Base-by-base conservation (phyloP, 2,329 filamentous ascomycete genomes). In the Fusarium neocosmosporiellum region DNA sequence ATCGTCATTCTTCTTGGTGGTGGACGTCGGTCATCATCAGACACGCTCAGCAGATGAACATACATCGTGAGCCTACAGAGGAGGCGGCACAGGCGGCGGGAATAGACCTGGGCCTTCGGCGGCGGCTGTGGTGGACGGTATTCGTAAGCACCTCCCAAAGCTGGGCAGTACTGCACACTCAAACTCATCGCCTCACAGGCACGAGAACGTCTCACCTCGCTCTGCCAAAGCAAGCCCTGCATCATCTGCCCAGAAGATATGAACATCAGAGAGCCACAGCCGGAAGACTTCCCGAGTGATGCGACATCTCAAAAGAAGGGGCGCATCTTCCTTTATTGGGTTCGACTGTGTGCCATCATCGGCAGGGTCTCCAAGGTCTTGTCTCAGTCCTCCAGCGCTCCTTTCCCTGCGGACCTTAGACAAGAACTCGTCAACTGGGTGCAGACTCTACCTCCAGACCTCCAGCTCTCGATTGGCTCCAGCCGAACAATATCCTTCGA, bases 21-120 rank as follows among this genome's bases (percentile, higher is more conserved):
- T 85, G 84, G 84, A 85, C 83, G 0, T 82, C 81, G 3, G 80
- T 84, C 5, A 78, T 83, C 16, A 84, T 86, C 22, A 74, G 84
- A 14, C 82, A 84, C 64, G 83, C 82, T 2, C 84, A 86, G 62
- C 83, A 86, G 63, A 81, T 84, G 75, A 83, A 83, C 39, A 75
- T 85, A 8, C 84, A 85, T 50, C 81, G 83, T 2, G 83, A 85
- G 55, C 81, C 81, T 0, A 69, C 73, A 0, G 63, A 71, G 0
- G 67, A 50, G 7, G 70, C 2, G 67, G 46, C 24, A 29, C 46
- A 50, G 6, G 24, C 71, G 16, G 58, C 20, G 1, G 53, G 53
- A 18, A 34, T 74, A 4, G 69, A 70, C 4, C 22, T 74, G 1
- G 66, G 71, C 7, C 43, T 75, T 7, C 61, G 73, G 1, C 53